Base-by-base conservation (phyloP, 805 yeast genomes). In the Starmerella geochares region DNA sequence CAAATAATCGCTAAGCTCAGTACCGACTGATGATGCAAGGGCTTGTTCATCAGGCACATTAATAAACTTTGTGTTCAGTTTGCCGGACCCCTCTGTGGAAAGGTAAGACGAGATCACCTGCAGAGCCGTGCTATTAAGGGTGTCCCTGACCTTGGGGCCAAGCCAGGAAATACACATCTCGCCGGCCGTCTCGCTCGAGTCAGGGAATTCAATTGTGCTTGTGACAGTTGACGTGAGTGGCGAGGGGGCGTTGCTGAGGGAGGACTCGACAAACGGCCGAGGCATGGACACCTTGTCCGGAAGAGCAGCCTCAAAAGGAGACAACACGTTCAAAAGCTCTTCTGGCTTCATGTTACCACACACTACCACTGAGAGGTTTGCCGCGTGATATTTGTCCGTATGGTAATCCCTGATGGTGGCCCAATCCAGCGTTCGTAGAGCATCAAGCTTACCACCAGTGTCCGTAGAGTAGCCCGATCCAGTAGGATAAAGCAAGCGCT, bases 401-500 rank as follows among this genome's bases (percentile, higher is more conserved):
- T 92, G 97, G 61, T 86, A 92, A 20, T 78, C 67, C 57, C 81
- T 75, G 57, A 92, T 90, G 40, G 81, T 80, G 1, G 80, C 83
- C 56, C 79, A 81, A 1, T 83, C 75, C 58, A 92, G 71, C 2
- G 71, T 72, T 53, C 96, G 77, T 56, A 92, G 73, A 51, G 86
- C 86, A 25, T 75, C 72, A 65, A 86, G 78, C 43, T 86, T 67
- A 0, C 98, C 98, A 47, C 98, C 98, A 8, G 97, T 90, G 63
- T 92, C 96, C 8, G 92, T 80, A 10, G 87, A 77, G 63, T 90
- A 92, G 2, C 96, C 97, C 20, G 90, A 82, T 0, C 72, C 70
- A 11, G 70, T 62, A 53, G 79, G 67, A 50, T 60, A 69, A 28
- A 69, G 50, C 23, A 61, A 49, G 49, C 61, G 59, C 44, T 66